A percentile compares a stretch with the other conserved stretches of the same genome.
Conservation (phyloP, 2,329 filamentous ascomycete genomes). For the Aspergillus thermomutatus region DNA sequence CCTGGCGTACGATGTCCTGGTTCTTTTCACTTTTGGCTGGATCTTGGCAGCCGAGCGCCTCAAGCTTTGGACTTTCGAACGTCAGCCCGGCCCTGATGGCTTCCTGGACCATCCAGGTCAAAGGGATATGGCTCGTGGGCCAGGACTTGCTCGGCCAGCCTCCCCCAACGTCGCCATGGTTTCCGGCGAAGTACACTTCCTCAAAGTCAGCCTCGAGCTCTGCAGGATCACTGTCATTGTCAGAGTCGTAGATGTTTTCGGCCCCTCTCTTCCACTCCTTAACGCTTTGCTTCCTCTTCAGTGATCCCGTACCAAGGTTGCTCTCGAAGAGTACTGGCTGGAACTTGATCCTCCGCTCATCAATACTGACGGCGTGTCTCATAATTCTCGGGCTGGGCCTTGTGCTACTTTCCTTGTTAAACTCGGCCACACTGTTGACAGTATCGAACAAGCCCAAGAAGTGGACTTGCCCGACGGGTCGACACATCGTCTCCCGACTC, state of each 20-base stretch:
- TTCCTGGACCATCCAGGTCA: conserved; percentile 67
- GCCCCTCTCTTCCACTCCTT: not conserved
- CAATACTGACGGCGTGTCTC: conserved; percentile 52
- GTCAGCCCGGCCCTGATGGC: conserved; percentile 61
- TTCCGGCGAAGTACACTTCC: conserved; percentile 69
- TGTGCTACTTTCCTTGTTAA: conserved; percentile 11
- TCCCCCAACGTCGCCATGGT: conserved; percentile 72
- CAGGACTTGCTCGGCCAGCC: conserved; percentile 61
- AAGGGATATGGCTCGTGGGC: conserved; percentile 61
- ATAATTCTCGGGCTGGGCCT: conserved; percentile 44
- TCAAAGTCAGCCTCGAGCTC: conserved; percentile 54
- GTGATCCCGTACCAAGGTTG: not conserved
- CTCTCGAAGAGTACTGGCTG: conserved; percentile 19
- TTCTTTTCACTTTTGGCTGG: conserved; percentile 1
- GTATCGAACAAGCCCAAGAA: conserved; percentile 27
- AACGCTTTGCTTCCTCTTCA: not conserved
- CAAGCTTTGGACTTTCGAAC: conserved; percentile 51
- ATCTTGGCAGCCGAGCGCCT: conserved; percentile 17
- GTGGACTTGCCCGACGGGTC: conserved; percentile 12
- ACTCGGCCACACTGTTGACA: conserved; percentile 22
- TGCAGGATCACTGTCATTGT: not conserved
- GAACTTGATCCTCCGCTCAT: conserved; percentile 54
- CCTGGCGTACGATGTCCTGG: conserved; percentile 3
- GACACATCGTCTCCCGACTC: conserved; percentile 17
- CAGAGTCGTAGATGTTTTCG: not conserved